These are phyloP conservation scores for Claviceps humidiphila DNA, from an alignment of 2,329 filamentous ascomycete genomes.

Conservation along the genomic window DNA sequence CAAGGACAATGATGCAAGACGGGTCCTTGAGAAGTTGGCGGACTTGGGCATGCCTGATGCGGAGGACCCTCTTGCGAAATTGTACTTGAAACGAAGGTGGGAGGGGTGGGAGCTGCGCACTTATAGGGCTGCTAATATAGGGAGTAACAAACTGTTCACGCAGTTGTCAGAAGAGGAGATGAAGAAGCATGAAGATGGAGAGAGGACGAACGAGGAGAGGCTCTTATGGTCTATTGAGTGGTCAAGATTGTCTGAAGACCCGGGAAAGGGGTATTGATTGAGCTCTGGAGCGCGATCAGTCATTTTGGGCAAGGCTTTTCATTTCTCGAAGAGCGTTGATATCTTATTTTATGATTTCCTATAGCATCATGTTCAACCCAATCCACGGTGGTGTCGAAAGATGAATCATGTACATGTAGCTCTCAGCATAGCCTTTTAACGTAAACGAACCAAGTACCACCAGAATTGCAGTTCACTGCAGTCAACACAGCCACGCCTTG, in stretches of 20 bases:
- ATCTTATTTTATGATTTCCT: too few species aligned
- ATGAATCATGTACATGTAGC: too few species aligned
- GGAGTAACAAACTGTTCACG: conserved; percentile 13
- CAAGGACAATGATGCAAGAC: conserved; percentile 12
- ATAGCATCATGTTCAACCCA: too few species aligned
- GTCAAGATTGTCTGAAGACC: conserved; percentile 17
- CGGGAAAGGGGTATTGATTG: conserved; percentile 10
- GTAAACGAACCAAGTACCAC: too few species aligned
- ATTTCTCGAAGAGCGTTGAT: too few species aligned
- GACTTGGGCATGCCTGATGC: conserved; percentile 13
- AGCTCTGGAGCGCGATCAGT: not conserved
- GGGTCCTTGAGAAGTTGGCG: conserved; percentile 11
- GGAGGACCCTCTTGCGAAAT: conserved; percentile 14
- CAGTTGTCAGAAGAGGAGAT: conserved; percentile 18
- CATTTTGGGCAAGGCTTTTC: not conserved
- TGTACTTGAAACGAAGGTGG: conserved; percentile 12
- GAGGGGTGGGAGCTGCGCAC: conserved; percentile 10
- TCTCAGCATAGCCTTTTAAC: too few species aligned
- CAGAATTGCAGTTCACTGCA: too few species aligned
- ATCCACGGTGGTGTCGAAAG: too few species aligned
- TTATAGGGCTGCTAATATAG: conserved; percentile 14
- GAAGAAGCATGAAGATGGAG: conserved; percentile 6
- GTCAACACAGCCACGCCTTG: too few species aligned
- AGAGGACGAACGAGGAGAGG: conserved; percentile 9
- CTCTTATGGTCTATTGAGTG: conserved; percentile 22